phyloP scores from a whole-genome alignment of 108 stramenopile species.

The Skeletonema grethae region DNA sequence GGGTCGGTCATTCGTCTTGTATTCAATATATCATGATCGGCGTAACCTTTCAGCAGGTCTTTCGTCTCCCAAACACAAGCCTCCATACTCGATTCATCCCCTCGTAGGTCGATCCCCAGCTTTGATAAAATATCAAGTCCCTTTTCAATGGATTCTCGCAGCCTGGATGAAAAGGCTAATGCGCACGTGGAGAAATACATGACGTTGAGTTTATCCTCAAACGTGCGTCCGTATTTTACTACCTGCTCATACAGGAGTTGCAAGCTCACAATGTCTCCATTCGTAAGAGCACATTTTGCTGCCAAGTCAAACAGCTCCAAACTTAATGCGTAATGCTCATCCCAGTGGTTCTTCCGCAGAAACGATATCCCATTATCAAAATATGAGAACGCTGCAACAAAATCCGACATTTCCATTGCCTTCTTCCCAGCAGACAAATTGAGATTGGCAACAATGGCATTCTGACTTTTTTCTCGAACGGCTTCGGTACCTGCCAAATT shows the following conservation, averaged over 20 bases:
- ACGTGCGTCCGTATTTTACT: neutral
- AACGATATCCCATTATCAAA: too few relatives aligned
- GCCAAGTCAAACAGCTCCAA: neutral
- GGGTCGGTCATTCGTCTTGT: constrained; percentile 15
- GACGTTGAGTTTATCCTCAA: constrained; percentile 14
- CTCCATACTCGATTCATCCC: neutral
- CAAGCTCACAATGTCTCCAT: constrained; percentile 6
- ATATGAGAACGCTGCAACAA: neutral
- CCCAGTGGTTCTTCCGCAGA: neutral
- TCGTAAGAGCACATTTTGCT: constrained; percentile 8
- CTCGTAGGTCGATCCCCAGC: constrained; percentile 9
- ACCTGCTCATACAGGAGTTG: constrained; percentile 7
- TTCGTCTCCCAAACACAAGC: neutral
- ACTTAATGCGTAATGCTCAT: neutral
- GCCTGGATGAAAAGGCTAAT: neutral
- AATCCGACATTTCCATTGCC: constrained; percentile 32
- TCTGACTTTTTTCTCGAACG: neutral
- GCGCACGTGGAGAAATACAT: constrained; percentile 1
- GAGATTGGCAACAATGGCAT: constrained; percentile 6
- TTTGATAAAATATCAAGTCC: constrained; percentile 2
- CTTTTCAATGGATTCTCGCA: constrained; percentile 10
- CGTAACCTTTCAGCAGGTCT: neutral
- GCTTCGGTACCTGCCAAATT: constrained; percentile 25
- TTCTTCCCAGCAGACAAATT: constrained; percentile 35
- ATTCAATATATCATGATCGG: constrained; percentile 5